Conservation (phyloP, 2,329 filamentous ascomycete species). For the Ramichloridium luteum region DNA sequence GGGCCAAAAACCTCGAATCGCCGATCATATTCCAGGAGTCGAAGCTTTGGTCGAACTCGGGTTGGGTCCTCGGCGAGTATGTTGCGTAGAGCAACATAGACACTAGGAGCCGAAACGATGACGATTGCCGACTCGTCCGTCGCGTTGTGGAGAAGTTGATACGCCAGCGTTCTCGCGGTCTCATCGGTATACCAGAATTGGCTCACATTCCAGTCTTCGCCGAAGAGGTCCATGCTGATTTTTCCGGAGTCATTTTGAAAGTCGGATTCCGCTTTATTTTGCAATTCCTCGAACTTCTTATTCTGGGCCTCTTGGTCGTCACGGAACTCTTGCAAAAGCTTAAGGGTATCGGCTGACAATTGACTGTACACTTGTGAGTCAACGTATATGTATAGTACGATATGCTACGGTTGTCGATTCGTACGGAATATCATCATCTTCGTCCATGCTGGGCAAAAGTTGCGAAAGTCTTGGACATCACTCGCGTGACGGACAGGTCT, state of each 20-base stretch:
- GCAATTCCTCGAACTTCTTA: slow-evolving; percentile 57
- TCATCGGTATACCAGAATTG: slow-evolving; percentile 64
- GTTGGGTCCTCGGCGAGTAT: slow-evolving; percentile 25
- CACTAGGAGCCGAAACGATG: slow-evolving; percentile 62
- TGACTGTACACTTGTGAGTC: slow-evolving; percentile 31
- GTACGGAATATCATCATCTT: slow-evolving; percentile 16
- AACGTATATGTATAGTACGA: no score
- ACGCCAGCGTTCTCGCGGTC: slow-evolving; percentile 53
- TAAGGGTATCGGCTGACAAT: slow-evolving; percentile 54
- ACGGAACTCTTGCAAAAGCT: slow-evolving; percentile 62
- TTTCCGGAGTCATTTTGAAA: slow-evolving; percentile 27
- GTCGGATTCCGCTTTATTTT: slow-evolving; percentile 47
- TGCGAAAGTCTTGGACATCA: no score
- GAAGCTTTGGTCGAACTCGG: slow-evolving; percentile 43
- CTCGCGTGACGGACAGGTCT: no score
- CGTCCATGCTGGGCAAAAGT: slow-evolving; percentile 3
- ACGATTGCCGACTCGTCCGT: slow-evolving; percentile 46
- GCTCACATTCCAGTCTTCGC: slow-evolving; percentile 70
- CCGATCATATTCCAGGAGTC: slow-evolving; percentile 61
- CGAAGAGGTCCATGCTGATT: slow-evolving; percentile 56
- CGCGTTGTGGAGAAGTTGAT: slow-evolving; percentile 51
- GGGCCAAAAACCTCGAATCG: slow-evolving; percentile 63
- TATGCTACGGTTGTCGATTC: slow-evolving; percentile 3
- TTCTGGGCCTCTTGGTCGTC: slow-evolving; percentile 55
- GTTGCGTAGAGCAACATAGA: slow-evolving; percentile 66